Base-by-base conservation (phyloP, 2,329 filamentous ascomycete genomes). In the Niveomyces coronatus region DNA sequence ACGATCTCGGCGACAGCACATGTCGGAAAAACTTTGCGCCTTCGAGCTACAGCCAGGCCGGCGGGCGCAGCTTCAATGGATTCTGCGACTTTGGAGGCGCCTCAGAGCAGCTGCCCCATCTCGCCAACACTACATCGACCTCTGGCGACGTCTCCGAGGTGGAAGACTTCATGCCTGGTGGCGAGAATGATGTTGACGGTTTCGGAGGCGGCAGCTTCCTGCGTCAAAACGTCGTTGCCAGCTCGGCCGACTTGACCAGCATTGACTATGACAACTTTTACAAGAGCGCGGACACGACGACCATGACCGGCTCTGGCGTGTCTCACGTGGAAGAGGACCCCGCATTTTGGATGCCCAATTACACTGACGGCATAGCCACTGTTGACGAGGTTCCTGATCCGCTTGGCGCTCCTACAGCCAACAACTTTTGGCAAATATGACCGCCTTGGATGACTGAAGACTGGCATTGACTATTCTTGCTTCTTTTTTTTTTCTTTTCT, bases 141-240 rank as follows among this genome's bases (percentile, higher is more conserved):
- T 82, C 77, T 10, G 77, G 77, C 24, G 76, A 82, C 43, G 76
- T 80, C 8, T 81, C 76, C 9, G 76, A 81, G 52, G 74, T 75
- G 5, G 78, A 81, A 44, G 77, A 81, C 46, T 68, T 71, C 43
- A 57, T 68, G 35, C 61, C 60, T 35, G 60, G 65, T 45, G 61
- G 65, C 45, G 61, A 61, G 23, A 70, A 70, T 44, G 63, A 67
- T 33, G 70, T 70, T 44, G 61, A 64, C 18, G 50, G 68, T 40
- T 64, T 67, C 35, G 67, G 63, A 41, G 59, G 63, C 15, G 57
- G 67, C 38, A 68, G 64, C 42, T 67, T 60, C 43, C 54, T 74
- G 22, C 58, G 70, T 22, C 67, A 70, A 32, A 57, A 52, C 32
- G 47, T 72, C 24, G 58, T 65, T 35, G 54, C 58, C 37, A 53